A percentile compares a stretch with the other conserved stretches of the same genome.
Evolutionary conservation across 495 filamentous ascomycete species (phyloP).

Genomic region (Annulohypoxylon nitens): DNA sequence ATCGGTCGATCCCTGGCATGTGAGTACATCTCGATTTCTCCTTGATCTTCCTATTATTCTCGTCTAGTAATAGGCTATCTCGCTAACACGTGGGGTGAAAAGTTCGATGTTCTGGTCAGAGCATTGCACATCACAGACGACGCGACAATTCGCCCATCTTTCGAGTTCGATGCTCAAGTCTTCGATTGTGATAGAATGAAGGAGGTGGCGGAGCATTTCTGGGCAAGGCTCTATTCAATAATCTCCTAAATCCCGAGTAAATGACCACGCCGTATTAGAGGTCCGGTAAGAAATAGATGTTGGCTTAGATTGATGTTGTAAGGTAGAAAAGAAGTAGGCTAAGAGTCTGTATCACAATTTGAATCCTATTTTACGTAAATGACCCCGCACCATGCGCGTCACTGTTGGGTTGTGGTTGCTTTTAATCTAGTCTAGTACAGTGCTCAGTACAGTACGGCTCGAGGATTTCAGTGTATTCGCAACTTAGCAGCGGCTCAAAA

Average conservation of each 20-base stretch:
- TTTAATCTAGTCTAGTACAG: too few relatives aligned
- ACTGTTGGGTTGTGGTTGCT: too few relatives aligned
- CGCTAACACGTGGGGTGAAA: neutral
- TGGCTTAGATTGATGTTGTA: neutral
- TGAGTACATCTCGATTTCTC: neutral
- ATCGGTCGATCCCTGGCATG: neutral
- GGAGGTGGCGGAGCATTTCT: neutral
- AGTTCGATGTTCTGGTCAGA: neutral
- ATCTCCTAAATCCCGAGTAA: neutral
- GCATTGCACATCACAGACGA: neutral
- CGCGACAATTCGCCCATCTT: neutral
- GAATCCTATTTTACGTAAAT: neutral
- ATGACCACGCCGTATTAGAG: neutral
- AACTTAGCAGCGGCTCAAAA: too few relatives aligned
- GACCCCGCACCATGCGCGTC: neutral
- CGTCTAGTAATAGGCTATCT: neutral
- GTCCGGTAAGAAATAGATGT: neutral
- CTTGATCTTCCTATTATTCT: neutral
- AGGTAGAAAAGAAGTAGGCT: neutral
- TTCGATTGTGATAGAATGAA: neutral
- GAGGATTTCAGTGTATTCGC: too few relatives aligned
- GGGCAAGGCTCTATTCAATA: neutral
- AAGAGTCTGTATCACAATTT: neutral
- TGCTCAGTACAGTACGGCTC: too few relatives aligned
- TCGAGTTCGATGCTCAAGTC: neutral